These are phyloP conservation scores for Scheffersomyces illinoinensis DNA, from an alignment of 1,139 yeast genomes.

Conservation along the genomic window DNA sequence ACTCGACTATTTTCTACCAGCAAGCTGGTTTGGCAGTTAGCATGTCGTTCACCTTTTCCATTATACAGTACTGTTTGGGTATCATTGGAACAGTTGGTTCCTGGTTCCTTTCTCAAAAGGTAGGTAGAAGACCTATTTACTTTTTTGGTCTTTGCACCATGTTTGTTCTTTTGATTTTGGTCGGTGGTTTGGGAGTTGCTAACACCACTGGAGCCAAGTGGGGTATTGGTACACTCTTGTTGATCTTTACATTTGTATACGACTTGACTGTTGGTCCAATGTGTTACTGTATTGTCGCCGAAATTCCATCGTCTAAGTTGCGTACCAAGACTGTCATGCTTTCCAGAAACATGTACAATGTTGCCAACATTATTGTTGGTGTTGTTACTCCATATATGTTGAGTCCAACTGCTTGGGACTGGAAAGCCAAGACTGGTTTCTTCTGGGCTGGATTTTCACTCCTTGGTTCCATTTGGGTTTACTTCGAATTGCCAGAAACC, in stretches of 20 bases:
- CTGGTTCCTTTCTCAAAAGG: constrained; percentile 47
- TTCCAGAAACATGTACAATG: constrained; percentile 51
- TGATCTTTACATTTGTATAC: constrained; percentile 50
- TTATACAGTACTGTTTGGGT: constrained; percentile 50
- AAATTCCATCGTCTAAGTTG: constrained; percentile 55
- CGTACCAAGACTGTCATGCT: constrained; percentile 58
- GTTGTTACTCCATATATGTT: constrained; percentile 59
- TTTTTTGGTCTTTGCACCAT: constrained; percentile 42
- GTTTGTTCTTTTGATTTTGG: constrained; percentile 37
- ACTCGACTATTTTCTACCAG: constrained; percentile 54
- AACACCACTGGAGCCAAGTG: constrained; percentile 31
- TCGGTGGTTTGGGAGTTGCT: constrained; percentile 43
- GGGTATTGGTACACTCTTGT: constrained; percentile 50
- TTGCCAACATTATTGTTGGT: constrained; percentile 43
- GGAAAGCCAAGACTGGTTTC: constrained; percentile 62
- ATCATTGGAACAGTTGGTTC: constrained; percentile 52
- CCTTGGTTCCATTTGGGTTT: constrained; percentile 44
- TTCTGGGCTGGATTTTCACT: constrained; percentile 55
- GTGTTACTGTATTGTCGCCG: constrained; percentile 57
- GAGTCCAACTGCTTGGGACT: constrained; percentile 57
- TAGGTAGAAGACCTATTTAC: constrained; percentile 54
- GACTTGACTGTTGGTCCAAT: constrained; percentile 61
- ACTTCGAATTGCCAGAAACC: constrained; percentile 61
- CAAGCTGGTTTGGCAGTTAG: constrained; percentile 50
- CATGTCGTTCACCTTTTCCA: constrained; percentile 45